These are phyloP conservation scores for Neurospora sp. DNA, from an alignment of 495 filamentous ascomycete species.

Conservation along the genomic window DNA sequence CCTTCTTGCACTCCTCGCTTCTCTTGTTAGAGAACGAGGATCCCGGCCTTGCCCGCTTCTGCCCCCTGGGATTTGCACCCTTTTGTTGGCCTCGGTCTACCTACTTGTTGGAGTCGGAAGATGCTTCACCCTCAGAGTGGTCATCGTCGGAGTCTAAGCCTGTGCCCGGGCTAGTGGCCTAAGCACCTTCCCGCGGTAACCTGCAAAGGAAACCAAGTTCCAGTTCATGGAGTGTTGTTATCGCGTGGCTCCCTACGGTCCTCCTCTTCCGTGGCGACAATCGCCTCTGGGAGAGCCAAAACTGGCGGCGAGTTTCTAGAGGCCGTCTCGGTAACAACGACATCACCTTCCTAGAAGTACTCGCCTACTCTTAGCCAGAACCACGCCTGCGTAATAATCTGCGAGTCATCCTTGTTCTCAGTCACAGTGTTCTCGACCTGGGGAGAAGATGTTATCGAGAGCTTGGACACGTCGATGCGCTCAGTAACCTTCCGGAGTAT, in stretches of 20 bases:
- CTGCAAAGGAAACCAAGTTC: no score
- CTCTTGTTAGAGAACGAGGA: conserved; percentile 18
- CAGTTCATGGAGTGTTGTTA: no score
- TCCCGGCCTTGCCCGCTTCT: conserved; percentile 8
- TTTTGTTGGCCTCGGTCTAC: conserved; percentile 11
- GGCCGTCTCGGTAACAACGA: conserved; percentile 77
- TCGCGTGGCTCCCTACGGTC: no score
- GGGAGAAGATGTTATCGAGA: conserved; percentile 36
- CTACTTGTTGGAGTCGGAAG: conserved; percentile 2
- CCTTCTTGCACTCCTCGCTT: conserved; percentile 31
- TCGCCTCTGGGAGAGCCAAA: no score
- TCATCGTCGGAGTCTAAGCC: background rate
- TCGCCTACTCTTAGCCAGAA: conserved; percentile 75
- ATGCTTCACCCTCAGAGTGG: conserved; percentile 3
- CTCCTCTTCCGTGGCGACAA: no score
- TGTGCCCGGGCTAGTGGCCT: no score
- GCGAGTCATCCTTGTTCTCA: conserved; percentile 37
- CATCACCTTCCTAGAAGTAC: conserved; percentile 65
- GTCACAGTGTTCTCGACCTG: conserved; percentile 49
- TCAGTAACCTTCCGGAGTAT: conserved; percentile 66
- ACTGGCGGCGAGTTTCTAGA: no score
- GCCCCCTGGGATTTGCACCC: background rate
- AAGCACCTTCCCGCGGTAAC: no score
- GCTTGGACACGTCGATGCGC: conserved; percentile 45
- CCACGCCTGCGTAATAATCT: conserved; percentile 70